phyloP scores from a whole-genome alignment of 176 grass and related monocot species.

The Dactylis glomerata region DNA sequence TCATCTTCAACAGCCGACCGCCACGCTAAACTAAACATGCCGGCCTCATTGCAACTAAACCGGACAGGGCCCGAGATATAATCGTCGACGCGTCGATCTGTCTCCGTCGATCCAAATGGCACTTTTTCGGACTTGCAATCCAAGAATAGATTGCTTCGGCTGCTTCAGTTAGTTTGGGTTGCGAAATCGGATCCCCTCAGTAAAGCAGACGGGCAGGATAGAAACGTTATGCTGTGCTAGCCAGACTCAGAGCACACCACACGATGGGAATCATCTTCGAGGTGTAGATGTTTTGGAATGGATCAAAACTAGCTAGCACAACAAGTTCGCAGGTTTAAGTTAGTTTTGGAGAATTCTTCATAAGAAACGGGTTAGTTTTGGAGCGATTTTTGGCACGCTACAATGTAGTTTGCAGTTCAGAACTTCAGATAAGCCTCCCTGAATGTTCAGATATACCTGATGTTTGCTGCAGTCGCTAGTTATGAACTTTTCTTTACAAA shows the following conservation, averaged over 20 bases:
- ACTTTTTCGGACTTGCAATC: constrained; percentile 33
- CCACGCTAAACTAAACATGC: constrained; percentile 45
- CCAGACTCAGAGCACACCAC: neutral
- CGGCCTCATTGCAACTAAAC: constrained; percentile 22
- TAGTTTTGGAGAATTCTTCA: too few species aligned
- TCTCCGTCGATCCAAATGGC: constrained; percentile 31
- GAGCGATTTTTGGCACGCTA: neutral
- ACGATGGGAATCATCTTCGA: neutral
- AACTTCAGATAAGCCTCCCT: too few species aligned
- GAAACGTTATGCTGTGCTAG: neutral
- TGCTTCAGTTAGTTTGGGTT: constrained; percentile 13
- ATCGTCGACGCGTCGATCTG: constrained; percentile 13
- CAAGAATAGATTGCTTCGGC: constrained; percentile 24
- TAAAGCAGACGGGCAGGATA: neutral
- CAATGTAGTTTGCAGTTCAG: neutral
- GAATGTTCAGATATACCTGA: too few species aligned
- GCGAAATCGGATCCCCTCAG: neutral
- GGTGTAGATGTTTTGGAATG: neutral
- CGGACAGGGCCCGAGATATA: constrained; percentile 9
- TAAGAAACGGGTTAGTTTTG: too few species aligned
- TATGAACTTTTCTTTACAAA: too few species aligned
- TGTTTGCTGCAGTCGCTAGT: too few species aligned
- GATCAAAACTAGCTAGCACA: neutral
- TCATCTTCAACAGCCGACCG: constrained; percentile 6
- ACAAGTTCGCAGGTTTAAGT: neutral